These are phyloP conservation scores for Colletotrichum graminicola DNA, from an alignment of 2,329 filamentous ascomycete species.

Conservation along the genomic window DNA sequence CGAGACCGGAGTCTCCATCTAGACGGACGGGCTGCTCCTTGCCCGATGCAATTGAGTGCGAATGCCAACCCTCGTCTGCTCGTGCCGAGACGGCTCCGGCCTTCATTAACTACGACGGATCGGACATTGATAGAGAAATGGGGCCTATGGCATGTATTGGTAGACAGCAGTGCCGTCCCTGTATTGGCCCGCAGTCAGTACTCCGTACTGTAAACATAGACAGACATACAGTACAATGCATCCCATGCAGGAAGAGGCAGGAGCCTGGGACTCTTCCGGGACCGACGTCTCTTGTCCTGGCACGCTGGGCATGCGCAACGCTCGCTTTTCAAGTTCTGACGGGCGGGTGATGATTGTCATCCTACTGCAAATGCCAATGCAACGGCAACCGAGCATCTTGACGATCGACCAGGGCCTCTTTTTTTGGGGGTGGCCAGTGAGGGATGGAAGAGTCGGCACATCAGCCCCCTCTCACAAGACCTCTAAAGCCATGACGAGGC, in stretches of 20 bases:
- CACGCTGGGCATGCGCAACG: slow-evolving; percentile 3
- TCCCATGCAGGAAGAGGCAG: slow-evolving; percentile 1
- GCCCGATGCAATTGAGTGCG: slow-evolving; percentile 5
- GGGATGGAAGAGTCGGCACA: slow-evolving; percentile 42
- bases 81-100: slow-evolving; percentile 26
- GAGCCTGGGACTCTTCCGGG: slow-evolving; percentile 7
- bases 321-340: slow-evolving; percentile 1
- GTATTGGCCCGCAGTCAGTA: slow-evolving; percentile 11
- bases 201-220: background rate
- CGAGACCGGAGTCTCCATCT: background rate
- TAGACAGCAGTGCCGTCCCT: background rate
- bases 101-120: slow-evolving; percentile 19
- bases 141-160: background rate
- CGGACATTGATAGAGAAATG: background rate
- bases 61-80: slow-evolving; percentile 12
- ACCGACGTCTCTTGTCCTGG: slow-evolving; percentile 2
- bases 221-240: background rate
- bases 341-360: slow-evolving; percentile 3
- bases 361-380: slow-evolving; percentile 35
- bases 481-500: slow-evolving; percentile 36
- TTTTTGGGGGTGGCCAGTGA: slow-evolving; percentile 17
- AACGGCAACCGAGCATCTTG: slow-evolving; percentile 32
- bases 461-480: slow-evolving; percentile 37
- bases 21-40: slow-evolving; percentile 21
- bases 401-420: slow-evolving; percentile 36